A percentile compares a stretch with the other conserved stretches of the same genome.
Conservation (phyloP, 73 alveolate species). For the Uronychia binucleata region DNA sequence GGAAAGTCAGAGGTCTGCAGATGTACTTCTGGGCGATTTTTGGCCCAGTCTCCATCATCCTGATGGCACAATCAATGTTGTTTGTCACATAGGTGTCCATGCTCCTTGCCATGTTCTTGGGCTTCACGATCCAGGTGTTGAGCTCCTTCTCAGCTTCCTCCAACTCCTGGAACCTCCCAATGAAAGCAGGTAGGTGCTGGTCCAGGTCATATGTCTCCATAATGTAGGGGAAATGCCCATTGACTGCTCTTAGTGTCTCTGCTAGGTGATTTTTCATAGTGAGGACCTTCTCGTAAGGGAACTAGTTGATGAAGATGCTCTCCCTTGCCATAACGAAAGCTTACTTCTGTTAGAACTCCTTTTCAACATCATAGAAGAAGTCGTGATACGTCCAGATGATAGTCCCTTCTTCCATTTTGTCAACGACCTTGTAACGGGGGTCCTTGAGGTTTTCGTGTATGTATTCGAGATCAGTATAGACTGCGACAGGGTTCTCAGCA, state of each 20-base stretch:
- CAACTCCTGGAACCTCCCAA: constrained; percentile 83
- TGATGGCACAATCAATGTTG: constrained; percentile 82
- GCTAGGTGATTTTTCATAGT: constrained; percentile 88
- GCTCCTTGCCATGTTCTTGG: constrained; percentile 92
- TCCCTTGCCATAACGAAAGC: constrained; percentile 23
- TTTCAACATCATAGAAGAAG: constrained; percentile 19
- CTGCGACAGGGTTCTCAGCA: constrained; percentile 59
- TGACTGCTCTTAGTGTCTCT: constrained; percentile 1
- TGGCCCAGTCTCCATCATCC: constrained; percentile 96
- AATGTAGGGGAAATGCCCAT: constrained; percentile 67
- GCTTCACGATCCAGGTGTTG: constrained; percentile 93
- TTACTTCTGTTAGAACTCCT: constrained; percentile 37
- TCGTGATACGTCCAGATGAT: constrained; percentile 55
- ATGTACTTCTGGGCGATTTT: constrained; percentile 91
- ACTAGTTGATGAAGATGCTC: constrained; percentile 73
- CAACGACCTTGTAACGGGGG: constrained; percentile 64
- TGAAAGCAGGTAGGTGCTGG: constrained; percentile 86
- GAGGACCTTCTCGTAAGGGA: constrained; percentile 87
- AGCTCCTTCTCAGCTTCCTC: constrained; percentile 43
- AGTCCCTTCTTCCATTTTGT: constrained; percentile 78
- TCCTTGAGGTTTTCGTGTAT: constrained; percentile 74
- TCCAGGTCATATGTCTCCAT: constrained; percentile 86
- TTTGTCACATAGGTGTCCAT: constrained; percentile 91
- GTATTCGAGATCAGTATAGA: constrained; percentile 82
- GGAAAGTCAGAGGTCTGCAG: constrained; percentile 67